These are phyloP conservation scores for Pancytospora philotis DNA, from an alignment of 371 early-diverging fungal genomes.

Conservation along the genomic window DNA sequence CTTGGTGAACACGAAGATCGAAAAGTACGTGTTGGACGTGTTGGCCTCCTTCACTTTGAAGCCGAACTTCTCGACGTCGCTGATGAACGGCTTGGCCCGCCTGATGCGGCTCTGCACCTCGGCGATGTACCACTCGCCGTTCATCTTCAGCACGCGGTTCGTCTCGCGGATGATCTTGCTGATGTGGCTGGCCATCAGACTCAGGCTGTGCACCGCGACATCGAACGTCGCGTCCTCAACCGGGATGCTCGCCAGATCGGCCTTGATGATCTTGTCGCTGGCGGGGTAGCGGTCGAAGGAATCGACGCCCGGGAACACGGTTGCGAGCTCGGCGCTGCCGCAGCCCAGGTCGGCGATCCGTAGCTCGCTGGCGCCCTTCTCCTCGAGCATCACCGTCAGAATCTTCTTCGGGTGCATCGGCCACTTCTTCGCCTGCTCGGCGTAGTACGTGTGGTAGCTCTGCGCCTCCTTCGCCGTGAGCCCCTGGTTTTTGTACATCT, in stretches of 20 bases:
- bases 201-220: slow-evolving; percentile 78
- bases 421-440: slow-evolving; percentile 81
- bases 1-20: slow-evolving; percentile 55
- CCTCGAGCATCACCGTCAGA: slow-evolving; percentile 65
- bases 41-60: slow-evolving; percentile 48
- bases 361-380: slow-evolving; percentile 46
- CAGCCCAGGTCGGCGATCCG: slow-evolving; percentile 83
- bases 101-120: slow-evolving; percentile 56
- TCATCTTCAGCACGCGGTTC: slow-evolving; percentile 69
- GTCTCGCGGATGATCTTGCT: slow-evolving; percentile 77
- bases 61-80: slow-evolving; percentile 46
- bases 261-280: slow-evolving; percentile 71
- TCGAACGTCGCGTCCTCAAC: slow-evolving; percentile 67
- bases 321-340: slow-evolving; percentile 81
- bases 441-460: slow-evolving; percentile 85
- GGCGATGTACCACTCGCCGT: slow-evolving; percentile 61
- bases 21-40: slow-evolving; percentile 54
- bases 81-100: slow-evolving; percentile 41
- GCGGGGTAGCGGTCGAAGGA: slow-evolving; percentile 82
- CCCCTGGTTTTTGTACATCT: slow-evolving; percentile 54
- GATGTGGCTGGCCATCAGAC: slow-evolving; percentile 90
- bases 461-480: slow-evolving; percentile 43
- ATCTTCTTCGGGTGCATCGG: slow-evolving; percentile 84
- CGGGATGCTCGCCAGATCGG: slow-evolving; percentile 76
- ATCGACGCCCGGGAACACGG: slow-evolving; percentile 63